A percentile compares a stretch with the other conserved stretches of the same genome.
phyloP scores from a whole-genome alignment of 179 eudicot species.

The Carnegiea gigantea region DNA sequence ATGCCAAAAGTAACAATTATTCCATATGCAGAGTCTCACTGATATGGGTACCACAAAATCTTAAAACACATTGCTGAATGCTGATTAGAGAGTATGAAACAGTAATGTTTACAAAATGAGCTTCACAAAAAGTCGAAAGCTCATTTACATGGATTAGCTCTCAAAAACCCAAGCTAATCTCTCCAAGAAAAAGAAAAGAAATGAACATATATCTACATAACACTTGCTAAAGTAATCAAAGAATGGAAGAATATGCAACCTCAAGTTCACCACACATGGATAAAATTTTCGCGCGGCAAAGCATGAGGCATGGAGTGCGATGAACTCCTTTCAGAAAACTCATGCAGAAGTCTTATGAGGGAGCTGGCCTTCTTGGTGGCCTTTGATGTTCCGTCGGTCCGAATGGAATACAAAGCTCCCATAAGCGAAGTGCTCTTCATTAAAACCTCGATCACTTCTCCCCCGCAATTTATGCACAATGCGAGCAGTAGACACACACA shows the following conservation, averaged over 20 bases:
- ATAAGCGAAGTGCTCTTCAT: slow-evolving; percentile 65
- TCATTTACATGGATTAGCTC: slow-evolving; percentile 29
- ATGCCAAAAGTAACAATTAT: not conserved
- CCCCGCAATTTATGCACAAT: slow-evolving; percentile 55
- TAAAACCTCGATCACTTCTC: slow-evolving; percentile 73
- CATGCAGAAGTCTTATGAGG: slow-evolving; percentile 59
- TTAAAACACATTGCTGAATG: not conserved
- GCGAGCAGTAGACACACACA: slow-evolving; percentile 63
- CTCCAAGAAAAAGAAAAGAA: not conserved
- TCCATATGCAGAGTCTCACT: not conserved
- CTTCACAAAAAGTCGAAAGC: slow-evolving; percentile 29
- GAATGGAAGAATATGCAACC: slow-evolving; percentile 20
- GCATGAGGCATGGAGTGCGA: slow-evolving; percentile 28
- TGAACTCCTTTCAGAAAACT: slow-evolving; percentile 55
- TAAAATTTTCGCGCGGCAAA: slow-evolving; percentile 49
- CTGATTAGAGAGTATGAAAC: not conserved
- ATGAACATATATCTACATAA: slow-evolving; percentile 17
- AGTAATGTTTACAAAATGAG: slow-evolving; percentile 22
- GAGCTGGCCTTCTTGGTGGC: slow-evolving; percentile 69
- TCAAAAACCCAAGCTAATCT: slow-evolving; percentile 31
- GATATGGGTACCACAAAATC: not conserved
- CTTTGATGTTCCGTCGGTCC: slow-evolving; percentile 52
- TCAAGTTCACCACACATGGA: slow-evolving; percentile 57
- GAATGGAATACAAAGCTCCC: slow-evolving; percentile 54
- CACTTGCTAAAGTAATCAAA: not conserved